Conservation (phyloP, 202 grass and related monocot species). For the Elaeis oleifera region DNA sequence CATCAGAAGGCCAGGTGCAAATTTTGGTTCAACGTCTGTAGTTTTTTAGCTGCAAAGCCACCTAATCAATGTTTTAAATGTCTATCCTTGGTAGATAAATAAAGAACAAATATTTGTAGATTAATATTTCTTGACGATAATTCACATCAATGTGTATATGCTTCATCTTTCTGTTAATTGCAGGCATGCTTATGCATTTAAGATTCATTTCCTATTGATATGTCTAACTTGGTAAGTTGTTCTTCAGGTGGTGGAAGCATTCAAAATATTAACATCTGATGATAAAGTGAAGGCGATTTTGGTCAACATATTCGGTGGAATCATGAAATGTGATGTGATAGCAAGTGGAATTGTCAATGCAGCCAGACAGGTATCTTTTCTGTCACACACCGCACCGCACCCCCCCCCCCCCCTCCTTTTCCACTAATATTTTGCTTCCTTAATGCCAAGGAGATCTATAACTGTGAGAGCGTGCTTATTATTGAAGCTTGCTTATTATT, state of each 20-base stretch:
- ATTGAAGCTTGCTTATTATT: too few species aligned
- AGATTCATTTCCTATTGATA: not conserved
- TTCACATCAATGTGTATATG: too few species aligned
- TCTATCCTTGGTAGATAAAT: not conserved
- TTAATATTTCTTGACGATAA: too few species aligned
- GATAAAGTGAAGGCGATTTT: constrained; percentile 99
- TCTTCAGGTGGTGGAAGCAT: constrained; percentile 93
- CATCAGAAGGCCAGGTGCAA: constrained; percentile 89
- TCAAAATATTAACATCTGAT: constrained; percentile 98
- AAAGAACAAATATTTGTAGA: too few species aligned
- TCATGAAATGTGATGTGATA: constrained; percentile 98
- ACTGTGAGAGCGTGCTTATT: too few species aligned
- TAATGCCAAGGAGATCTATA: too few species aligned
- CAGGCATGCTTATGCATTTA: too few species aligned
- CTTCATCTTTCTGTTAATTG: too few species aligned
- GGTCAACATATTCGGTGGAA: constrained; percentile 99
- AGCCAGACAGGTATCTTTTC: constrained; percentile 59
- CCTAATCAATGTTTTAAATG: not conserved
- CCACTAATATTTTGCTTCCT: too few species aligned
- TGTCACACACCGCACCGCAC: too few species aligned
- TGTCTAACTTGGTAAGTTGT: constrained; percentile 22
- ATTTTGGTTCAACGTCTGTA: constrained; percentile 2
- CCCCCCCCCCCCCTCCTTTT: too few species aligned
- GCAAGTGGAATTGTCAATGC: constrained; percentile 98
- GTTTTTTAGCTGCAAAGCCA: constrained; percentile 9